Percentiles rank a stretch among this genome's conserved stretches.
These are phyloP conservation scores for Kingdonia uniflora DNA, from an alignment of 164 flowering plant species.

Conservation along the genomic window DNA sequence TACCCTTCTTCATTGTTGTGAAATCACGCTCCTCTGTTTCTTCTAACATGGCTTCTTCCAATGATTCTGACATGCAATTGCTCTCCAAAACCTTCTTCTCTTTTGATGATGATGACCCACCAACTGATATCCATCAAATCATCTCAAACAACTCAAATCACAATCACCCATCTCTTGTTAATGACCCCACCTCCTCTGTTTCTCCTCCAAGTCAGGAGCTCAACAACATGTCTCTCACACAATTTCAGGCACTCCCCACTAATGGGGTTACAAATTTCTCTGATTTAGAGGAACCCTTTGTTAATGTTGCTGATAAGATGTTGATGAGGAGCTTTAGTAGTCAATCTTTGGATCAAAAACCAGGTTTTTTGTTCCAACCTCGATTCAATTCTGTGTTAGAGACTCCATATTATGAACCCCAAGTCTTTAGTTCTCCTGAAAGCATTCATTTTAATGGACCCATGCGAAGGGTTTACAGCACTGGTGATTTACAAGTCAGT, in stretches of 20 bases:
- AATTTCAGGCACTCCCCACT: constrained; percentile 3
- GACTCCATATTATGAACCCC: constrained; percentile 20
- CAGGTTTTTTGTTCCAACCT: constrained; percentile 24
- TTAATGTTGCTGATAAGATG: constrained; percentile 12
- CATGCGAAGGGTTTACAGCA: constrained; percentile 68
- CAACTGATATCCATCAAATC: constrained; percentile 19
- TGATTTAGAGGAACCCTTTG: constrained; percentile 5
- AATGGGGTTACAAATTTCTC: constrained; percentile 19
- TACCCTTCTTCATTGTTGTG: no score
- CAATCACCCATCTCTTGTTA: no score
- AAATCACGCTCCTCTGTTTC: no score
- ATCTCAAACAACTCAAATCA: constrained; percentile 9
- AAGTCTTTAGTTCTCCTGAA: constrained; percentile 30
- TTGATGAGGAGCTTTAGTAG: constrained; percentile 73
- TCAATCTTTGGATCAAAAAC: constrained; percentile 36
- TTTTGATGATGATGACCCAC: constrained; percentile 21
- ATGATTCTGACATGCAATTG: constrained; percentile 24
- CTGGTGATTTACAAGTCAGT: constrained; percentile 72
- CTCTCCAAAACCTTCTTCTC: constrained; percentile 33
- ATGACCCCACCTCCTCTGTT: no score
- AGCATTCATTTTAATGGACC: constrained; percentile 21
- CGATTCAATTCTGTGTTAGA: constrained; percentile 30
- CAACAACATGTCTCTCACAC: constrained; percentile 23
- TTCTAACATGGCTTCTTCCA: no score
- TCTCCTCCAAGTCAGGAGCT: constrained; percentile 49